Conservation (phyloP, 768 basidiomycete species). For the Cubamyces sp. region DNA sequence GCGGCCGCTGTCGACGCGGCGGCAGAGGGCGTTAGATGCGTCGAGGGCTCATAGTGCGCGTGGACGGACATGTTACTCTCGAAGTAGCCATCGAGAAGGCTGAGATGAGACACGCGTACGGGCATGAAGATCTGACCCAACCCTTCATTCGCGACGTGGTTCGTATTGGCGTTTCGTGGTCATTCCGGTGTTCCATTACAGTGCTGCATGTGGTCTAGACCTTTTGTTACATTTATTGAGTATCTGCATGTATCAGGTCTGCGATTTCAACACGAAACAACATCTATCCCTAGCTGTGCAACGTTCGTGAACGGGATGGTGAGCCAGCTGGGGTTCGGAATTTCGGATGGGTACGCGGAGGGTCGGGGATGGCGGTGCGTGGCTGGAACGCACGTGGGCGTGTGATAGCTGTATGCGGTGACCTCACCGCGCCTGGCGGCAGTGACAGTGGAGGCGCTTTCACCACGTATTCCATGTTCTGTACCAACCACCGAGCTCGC, state of each 20-base stretch:
- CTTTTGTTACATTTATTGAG: conserved; percentile 2
- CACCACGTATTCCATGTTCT: conserved; percentile 27
- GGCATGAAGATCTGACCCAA: conserved; percentile 1
- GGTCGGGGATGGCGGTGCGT: neutral
- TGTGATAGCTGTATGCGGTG: conserved; percentile 25
- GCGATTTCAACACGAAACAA: too few relatives aligned
- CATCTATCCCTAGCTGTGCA: neutral
- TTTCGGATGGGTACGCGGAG: neutral
- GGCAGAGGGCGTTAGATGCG: conserved; percentile 8
- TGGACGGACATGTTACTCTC: conserved; percentile 18
- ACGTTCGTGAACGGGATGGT: neutral
- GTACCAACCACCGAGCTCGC: conserved; percentile 20
- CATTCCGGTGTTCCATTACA: conserved; percentile 1
- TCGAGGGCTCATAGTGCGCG: conserved; percentile 14
- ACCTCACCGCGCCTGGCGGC: conserved; percentile 22
- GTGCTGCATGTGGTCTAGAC: conserved; percentile 2
- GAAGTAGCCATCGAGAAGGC: conserved; percentile 20
- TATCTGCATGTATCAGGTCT: neutral
- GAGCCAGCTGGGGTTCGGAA: neutral
- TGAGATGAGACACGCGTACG: neutral
- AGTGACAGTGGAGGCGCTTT: conserved; percentile 12
- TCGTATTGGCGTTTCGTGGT: neutral
- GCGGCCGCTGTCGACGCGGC: conserved; percentile 28
- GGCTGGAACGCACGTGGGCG: conserved; percentile 20
- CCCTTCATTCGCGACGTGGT: neutral